phyloP scores from a whole-genome alignment of 1,284 basidiomycete species.

The Microstroma glucosiphilum region DNA sequence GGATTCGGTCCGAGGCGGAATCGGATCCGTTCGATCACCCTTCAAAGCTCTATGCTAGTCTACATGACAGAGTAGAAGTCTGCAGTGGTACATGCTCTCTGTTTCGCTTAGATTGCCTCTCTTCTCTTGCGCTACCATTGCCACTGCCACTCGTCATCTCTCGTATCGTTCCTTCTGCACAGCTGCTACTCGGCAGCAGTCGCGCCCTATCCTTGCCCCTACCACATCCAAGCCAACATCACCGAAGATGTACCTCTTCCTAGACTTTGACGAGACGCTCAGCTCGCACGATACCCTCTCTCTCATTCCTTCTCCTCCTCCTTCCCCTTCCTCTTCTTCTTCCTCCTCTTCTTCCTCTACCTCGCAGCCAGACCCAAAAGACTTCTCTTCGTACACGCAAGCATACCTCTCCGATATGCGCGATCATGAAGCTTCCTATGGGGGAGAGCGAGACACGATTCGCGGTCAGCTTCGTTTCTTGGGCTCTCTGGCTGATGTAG shows the following conservation, averaged over 20 bases:
- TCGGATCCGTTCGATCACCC: too few species aligned
- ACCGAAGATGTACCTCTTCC: conserved; percentile 23
- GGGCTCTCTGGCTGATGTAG: conserved; percentile 24
- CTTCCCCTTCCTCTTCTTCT: conserved; percentile 10
- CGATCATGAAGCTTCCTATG: background rate
- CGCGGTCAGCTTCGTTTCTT: conserved; percentile 23
- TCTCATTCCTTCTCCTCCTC: conserved; percentile 30
- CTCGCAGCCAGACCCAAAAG: conserved; percentile 26
- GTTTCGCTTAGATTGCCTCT: too few species aligned
- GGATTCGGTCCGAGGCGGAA: too few species aligned
- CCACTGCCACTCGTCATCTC: too few species aligned
- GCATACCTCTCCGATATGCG: conserved; percentile 9
- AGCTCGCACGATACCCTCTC: conserved; percentile 39
- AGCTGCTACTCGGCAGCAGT: too few species aligned
- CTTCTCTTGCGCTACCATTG: too few species aligned
- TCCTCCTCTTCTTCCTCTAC: conserved; percentile 28
- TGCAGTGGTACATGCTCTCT: too few species aligned
- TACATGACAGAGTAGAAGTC: too few species aligned
- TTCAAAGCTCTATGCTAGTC: too few species aligned
- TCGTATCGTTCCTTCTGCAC: too few species aligned
- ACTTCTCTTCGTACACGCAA: conserved; percentile 15
- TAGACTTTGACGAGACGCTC: conserved; percentile 50
- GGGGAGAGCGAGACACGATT: conserved; percentile 12
- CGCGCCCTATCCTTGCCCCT: too few species aligned
- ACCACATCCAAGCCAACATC: background rate